Evolutionary conservation across 805 yeast genomes (phyloP), one percentile per base, ranked within the genome.

Genomic region (Pichia kluyveri): DNA sequence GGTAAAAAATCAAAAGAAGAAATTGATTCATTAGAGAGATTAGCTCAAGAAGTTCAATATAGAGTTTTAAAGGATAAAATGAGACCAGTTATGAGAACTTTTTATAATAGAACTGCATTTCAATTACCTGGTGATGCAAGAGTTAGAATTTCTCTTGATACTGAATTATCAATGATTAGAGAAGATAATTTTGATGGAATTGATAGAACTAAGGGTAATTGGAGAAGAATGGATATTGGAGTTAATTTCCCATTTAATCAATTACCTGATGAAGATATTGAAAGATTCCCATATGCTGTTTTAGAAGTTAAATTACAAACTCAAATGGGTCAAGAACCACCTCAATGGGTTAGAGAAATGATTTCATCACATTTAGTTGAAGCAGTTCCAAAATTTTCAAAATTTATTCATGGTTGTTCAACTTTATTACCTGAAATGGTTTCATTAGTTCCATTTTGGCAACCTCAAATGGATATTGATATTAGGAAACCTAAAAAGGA

Each of bases 101-200:
- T 93, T 66, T 93, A 93, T 70, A 89, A 90, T 69, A 85, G 99
- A 74, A 93, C 99, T 37, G 99, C 99, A 2, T 93, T 93, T 78
- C 99, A 93, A 72, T 77, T 93, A 49, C 99, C 99, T 7, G 99
- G 99, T 50, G 99, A 93, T 68, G 99, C 99, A 8, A 80, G 99
- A 61, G 99, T 93, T 39, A 89, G 99, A 73, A 93, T 95, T 55
- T 93, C 99, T 41, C 80, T 93, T 54, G 99, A 93, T 64, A 91
- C 99, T 0, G 98, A 93, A 69, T 77, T 93, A 56, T 74, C 95
- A n/a, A 87, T 93, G 96, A 89, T 91, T 40, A 82, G 99, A 65
- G 99, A 93, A 67, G 99, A 93, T 65, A 82, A 91, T 64, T 93
- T 93, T 61, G 99, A 93, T 67, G 96, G 96, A 26, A 66, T 72